These are phyloP conservation scores for Septoria petroselini DNA, from an alignment of 2,329 filamentous ascomycete genomes.

Conservation along the genomic window DNA sequence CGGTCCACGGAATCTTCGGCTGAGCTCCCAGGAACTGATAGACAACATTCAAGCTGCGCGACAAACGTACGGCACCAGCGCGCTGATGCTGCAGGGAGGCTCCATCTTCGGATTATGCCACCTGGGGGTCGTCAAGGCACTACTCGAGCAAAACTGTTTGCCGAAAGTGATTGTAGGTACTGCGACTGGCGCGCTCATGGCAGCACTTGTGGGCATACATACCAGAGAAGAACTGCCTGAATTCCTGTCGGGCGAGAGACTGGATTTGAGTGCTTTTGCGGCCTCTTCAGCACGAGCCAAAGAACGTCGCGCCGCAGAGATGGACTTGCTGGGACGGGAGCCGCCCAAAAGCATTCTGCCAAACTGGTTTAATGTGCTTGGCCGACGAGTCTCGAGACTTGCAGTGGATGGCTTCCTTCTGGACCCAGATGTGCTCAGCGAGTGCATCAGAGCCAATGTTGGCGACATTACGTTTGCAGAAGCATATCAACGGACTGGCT, in stretches of 20 bases:
- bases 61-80: constrained; percentile 82
- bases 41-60: constrained; percentile 84
- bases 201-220: constrained; percentile 81
- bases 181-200: constrained; percentile 84
- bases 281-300: constrained; percentile 37
- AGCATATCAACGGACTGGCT: constrained; percentile 79
- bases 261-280: constrained; percentile 78
- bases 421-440: constrained; percentile 68
- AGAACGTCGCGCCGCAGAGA: constrained; percentile 17
- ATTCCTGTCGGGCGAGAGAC: constrained; percentile 73
- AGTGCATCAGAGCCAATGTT: constrained; percentile 79
- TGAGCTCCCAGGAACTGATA: constrained; percentile 75
- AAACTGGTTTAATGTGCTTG: constrained; percentile 54
- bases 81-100: constrained; percentile 77
- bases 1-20: constrained; percentile 26
- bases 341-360: constrained; percentile 58
- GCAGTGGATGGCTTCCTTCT: constrained; percentile 76
- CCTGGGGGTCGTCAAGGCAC: constrained; percentile 77
- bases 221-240: constrained; percentile 77
- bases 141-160: constrained; percentile 71
- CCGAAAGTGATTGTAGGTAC: constrained; percentile 90
- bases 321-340: constrained; percentile 3
- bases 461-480: constrained; percentile 92
- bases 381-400: constrained; percentile 66
- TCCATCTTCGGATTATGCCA: constrained; percentile 91